Conservation (phyloP, 73 alveolate species). For the Tetrahymena thermophila region DNA sequence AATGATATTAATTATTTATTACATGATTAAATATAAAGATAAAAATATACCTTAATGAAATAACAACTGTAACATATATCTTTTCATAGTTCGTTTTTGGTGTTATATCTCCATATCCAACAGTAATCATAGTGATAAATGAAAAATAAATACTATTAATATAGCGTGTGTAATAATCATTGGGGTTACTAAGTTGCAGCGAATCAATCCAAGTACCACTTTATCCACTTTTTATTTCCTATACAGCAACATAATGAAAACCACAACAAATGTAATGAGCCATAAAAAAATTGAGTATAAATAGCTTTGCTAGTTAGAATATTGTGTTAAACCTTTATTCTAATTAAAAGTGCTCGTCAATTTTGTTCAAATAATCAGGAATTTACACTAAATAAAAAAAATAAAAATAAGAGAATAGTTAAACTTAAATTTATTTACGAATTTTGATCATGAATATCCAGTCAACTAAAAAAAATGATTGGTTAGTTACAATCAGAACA, state of each 20-base stretch:
- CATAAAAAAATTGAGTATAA: background rate
- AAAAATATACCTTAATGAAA: background rate
- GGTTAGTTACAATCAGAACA: background rate
- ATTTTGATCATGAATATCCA: background rate
- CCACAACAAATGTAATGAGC: background rate
- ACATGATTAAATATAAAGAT: background rate
- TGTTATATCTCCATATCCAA: background rate
- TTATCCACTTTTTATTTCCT: background rate
- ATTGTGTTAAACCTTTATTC: background rate
- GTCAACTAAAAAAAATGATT: background rate
- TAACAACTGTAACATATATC: background rate
- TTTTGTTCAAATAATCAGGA: background rate
- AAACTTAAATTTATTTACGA: background rate
- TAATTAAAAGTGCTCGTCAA: background rate
- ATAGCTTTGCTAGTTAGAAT: background rate
- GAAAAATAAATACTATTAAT: background rate
- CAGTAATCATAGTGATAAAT: background rate
- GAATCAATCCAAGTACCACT: background rate
- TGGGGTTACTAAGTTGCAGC: background rate
- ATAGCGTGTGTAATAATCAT: background rate
- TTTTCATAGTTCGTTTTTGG: background rate
- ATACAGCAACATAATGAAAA: background rate
- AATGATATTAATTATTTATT: background rate
- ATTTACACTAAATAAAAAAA: background rate
- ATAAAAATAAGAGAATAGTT: background rate